Evolutionary conservation across 805 yeast species (phyloP).

Genomic region (Kodamaea hsintzibuensis): DNA sequence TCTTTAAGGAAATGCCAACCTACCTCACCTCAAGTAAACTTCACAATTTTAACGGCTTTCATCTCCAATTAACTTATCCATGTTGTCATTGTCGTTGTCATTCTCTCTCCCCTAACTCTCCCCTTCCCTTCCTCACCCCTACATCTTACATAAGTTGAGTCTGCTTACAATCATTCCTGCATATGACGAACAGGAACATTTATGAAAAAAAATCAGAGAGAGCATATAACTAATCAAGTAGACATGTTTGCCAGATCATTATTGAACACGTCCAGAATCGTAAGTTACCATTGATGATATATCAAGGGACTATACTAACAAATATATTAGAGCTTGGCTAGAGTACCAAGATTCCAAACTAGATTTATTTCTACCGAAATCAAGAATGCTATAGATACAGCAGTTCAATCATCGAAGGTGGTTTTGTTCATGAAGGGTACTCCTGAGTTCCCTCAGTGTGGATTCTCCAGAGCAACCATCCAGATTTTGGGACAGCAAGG

Average conservation of each 20-base stretch:
- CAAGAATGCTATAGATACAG: conserved; percentile 78
- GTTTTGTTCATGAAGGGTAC: conserved; percentile 98
- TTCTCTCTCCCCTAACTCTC: neutral
- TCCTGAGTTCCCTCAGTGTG: conserved; percentile 97
- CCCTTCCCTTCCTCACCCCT: neutral
- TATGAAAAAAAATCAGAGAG: neutral
- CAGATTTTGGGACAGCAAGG: conserved; percentile 94
- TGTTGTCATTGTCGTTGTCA: too few species aligned
- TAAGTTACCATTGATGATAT: conserved; percentile 8
- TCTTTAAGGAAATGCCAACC: too few species aligned
- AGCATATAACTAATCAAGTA: neutral
- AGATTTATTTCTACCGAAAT: conserved; percentile 76
- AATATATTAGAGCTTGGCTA: neutral
- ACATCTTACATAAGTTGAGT: too few species aligned
- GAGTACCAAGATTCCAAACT: conserved; percentile 3
- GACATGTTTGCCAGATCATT: conserved; percentile 13
- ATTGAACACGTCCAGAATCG: conserved; percentile 14
- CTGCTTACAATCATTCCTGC: neutral
- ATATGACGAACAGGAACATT: neutral
- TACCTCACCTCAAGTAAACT: too few species aligned
- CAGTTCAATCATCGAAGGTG: conserved; percentile 87
- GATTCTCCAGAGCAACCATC: conserved; percentile 93
- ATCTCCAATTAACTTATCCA: too few species aligned
- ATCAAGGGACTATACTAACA: conserved; percentile 1
- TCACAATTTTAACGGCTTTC: too few species aligned